Percentiles rank a stretch among this genome's conserved stretches.
These are phyloP conservation scores for Cicer arietinum DNA, from an alignment of 306 rosid species.

Conservation along the genomic window DNA sequence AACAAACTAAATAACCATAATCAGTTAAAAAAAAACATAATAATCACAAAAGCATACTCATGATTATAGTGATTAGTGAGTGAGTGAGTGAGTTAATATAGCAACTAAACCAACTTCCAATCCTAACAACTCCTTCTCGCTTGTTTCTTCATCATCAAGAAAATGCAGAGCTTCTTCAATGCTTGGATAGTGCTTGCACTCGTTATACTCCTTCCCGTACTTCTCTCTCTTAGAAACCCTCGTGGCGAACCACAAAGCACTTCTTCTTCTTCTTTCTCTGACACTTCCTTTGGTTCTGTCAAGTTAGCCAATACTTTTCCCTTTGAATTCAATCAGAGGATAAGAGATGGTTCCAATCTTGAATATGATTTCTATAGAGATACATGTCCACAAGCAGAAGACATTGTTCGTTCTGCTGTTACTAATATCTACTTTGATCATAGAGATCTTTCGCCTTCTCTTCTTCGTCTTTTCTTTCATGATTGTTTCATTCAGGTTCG, in stretches of 20 bases:
- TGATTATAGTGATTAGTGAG: too few relatives aligned
- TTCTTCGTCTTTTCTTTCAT: constrained; percentile 88
- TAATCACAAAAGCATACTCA: too few relatives aligned
- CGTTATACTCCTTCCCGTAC: constrained; percentile 32
- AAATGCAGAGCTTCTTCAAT: constrained; percentile 49
- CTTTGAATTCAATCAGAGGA: constrained; percentile 27
- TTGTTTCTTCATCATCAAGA: constrained; percentile 11
- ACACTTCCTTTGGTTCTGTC: constrained; percentile 20
- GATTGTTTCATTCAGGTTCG: constrained; percentile 83
- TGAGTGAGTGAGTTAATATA: too few relatives aligned
- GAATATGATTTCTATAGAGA: constrained; percentile 65
- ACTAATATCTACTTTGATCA: constrained; percentile 59
- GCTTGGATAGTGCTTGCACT: constrained; percentile 46
- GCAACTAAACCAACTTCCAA: constrained; percentile 26
- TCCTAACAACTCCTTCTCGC: constrained; percentile 29
- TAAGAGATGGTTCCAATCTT: constrained; percentile 47
- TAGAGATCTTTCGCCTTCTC: constrained; percentile 60
- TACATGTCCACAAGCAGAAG: constrained; percentile 73
- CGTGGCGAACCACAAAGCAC: constrained; percentile 42
- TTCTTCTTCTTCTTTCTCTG: constrained; percentile 16
- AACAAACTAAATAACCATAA: neutral
- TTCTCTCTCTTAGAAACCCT: constrained; percentile 53
- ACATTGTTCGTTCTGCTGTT: constrained; percentile 54
- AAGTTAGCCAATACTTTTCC: constrained; percentile 30
- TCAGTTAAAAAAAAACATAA: too few relatives aligned